These are phyloP conservation scores for Dothideomycetes sp. DNA, from an alignment of 2,329 filamentous ascomycete species.

Conservation along the genomic window DNA sequence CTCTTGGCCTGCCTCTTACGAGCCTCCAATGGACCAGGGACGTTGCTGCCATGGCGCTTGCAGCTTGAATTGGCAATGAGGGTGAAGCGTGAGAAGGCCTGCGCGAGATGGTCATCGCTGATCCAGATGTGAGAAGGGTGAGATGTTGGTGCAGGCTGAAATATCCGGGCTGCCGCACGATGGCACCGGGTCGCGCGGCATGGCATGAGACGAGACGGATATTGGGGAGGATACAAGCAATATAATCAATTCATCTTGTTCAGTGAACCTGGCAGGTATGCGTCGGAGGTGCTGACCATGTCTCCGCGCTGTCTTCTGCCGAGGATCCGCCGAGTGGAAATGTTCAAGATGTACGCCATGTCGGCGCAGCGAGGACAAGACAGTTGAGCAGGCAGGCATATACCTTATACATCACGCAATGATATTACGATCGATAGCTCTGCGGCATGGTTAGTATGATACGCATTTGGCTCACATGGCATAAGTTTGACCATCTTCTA, in stretches of 20 bases:
- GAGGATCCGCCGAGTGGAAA: neutral
- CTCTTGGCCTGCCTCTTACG: conserved; percentile 44
- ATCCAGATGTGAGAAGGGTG: conserved; percentile 39
- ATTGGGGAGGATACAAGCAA: too few species aligned
- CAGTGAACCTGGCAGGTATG: too few species aligned
- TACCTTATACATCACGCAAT: too few species aligned
- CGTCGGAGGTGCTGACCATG: too few species aligned
- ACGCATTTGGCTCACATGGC: too few species aligned
- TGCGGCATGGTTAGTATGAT: conserved; percentile 29
- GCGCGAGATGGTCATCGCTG: conserved; percentile 43
- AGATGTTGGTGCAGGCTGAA: conserved; percentile 21
- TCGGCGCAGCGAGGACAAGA: too few species aligned
- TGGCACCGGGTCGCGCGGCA: conserved; percentile 14
- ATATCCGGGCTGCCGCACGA: neutral
- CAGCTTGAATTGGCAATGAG: conserved; percentile 32
- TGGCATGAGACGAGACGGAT: conserved; percentile 13
- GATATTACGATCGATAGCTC: conserved; percentile 31
- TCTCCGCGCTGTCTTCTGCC: too few species aligned
- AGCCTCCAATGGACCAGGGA: conserved; percentile 53
- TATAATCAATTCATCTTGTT: too few species aligned
- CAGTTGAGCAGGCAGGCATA: too few species aligned
- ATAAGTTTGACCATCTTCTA: conserved; percentile 4
- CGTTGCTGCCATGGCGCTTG: conserved; percentile 46
- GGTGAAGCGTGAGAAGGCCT: conserved; percentile 41
- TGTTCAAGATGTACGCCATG: neutral